Base-by-base conservation (phyloP, 2,329 filamentous ascomycete species). In the Myrmaecium sp. region DNA sequence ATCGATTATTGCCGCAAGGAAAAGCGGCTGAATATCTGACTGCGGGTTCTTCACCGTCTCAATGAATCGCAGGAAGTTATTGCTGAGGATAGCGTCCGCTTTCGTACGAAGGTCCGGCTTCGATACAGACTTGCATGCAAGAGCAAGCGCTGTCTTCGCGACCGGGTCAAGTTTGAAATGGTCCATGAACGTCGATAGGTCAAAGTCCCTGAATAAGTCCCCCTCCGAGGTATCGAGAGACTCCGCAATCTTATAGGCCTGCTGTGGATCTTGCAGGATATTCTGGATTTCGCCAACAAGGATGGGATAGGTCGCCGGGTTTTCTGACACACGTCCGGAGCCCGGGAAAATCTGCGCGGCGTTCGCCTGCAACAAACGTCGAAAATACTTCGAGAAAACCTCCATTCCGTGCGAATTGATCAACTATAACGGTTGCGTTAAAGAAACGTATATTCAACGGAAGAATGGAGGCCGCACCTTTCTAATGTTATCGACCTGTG, bases 351-450 rank as follows among this genome's bases (percentile, higher is more conserved):
- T 89, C 46, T 89, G 76, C 36, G 75, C 62, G 43, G 84, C 82
- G 71, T 94, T 94, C 57, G 76, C 75, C 55, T 77, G 78, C 47
- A 98, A 71, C 50, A 95, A 66, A 55, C 86, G 81, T 54, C 82
- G 75, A 57, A 98, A 92, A 55, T 89, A 94, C 62, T 84, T 91
- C 33, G 81, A 74, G 53, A 84, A 94, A 49, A 94, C 83, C 66
- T 98, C 91, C 86, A 98, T 98, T 49, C 84, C 84, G 83, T 92
- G 76, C 46, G 86, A 84, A 70, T 93, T 76, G 60, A 95, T 77
- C 52, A 95, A 74, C 80, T 93, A 37, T n/a, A 35, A 14, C n/a
- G n/a, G n/a, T n/a, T n/a, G n/a, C n/a, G n/a, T n/a, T n/a, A 25
- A 18, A 17, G 18, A 7, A 14, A 17, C 5, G 11, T 15, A 16